Evolutionary conservation across 257 asterid species (phyloP), one percentile per base, ranked within the genome.

Genomic region (Ehretia macrophylla): DNA sequence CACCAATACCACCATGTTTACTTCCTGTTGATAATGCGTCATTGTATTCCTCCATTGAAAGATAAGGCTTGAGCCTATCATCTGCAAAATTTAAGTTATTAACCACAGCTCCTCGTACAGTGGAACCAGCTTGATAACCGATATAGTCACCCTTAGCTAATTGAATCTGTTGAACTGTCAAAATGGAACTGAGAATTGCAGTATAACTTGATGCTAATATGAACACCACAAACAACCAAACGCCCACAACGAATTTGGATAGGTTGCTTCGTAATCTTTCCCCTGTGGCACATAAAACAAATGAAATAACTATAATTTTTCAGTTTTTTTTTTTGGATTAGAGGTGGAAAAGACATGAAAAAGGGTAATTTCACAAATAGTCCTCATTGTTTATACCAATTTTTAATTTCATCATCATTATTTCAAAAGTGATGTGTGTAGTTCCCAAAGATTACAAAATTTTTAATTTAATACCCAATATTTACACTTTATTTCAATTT

Each of bases 121-220:
- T 0, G 21, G 83, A 59, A 54, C 56, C 51, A 18, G 40, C 8
- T 10, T 60, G 68, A 44, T 57, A 47, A 5, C 88, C 88, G 48
- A 76, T 35, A 49, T 56, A 48, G 17, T 63, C 72, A 4, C 66
- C 47, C 45, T 44, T 47, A n/a, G 74, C 57, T 32, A 65, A 53
- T 59, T 53, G 69, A 32, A 81, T 72, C 51, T 67, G 75, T 53
- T 60, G 59, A 1, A 78, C 66, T 1, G 85, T 81, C 72, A 81
- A 62, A 46, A 73, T 72, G 3, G 85, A 78, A 63, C 85, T 81
- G 73, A 78, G 57, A 49, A 76, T 73, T 16, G 88, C 85, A 27
- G 73, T 73, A 53, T 75, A 81, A 44, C 81, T 70, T 17, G 88
- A 69, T 16, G 87, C 67, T 59, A 81, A 50, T 67, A 81, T 77